Evolutionary conservation across 1,284 basidiomycete species (phyloP).

Genomic region (Marasmius fiardii): DNA sequence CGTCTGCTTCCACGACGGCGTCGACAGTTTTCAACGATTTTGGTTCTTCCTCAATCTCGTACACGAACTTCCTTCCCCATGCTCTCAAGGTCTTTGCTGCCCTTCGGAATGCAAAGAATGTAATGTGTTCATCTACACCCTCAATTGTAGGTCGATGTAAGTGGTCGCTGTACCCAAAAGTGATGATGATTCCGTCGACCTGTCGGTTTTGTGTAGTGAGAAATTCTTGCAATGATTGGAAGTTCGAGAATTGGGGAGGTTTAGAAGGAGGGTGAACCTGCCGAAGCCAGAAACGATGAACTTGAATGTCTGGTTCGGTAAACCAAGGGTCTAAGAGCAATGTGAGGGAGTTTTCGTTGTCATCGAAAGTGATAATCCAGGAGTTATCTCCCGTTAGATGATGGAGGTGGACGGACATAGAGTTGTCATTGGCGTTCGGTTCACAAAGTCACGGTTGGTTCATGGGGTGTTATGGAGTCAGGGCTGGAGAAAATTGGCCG

Average conservation of each 20-base stretch:
- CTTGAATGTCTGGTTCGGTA: background rate
- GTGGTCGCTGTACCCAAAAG: background rate
- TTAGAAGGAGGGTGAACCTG: background rate
- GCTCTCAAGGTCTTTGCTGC: background rate
- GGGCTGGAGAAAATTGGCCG: no score
- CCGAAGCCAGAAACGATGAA: background rate
- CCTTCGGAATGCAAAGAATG: background rate
- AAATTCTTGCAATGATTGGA: background rate
- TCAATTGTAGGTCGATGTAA: background rate
- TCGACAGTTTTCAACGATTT: background rate
- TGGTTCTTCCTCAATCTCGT: background rate
- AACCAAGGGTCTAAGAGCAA: conserved; percentile 2
- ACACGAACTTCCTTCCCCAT: background rate
- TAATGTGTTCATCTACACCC: background rate
- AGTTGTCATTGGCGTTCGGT: no score
- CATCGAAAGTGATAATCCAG: background rate
- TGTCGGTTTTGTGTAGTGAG: background rate
- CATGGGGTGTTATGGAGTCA: no score
- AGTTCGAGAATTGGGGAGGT: background rate
- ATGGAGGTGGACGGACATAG: background rate
- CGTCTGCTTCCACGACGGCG: background rate
- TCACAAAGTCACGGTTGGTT: no score
- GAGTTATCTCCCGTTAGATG: background rate
- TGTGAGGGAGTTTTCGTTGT: background rate
- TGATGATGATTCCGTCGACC: background rate